Evolutionary conservation across 2,329 filamentous ascomycete genomes (phyloP).

Genomic region (Xylariomycetidae sp.): DNA sequence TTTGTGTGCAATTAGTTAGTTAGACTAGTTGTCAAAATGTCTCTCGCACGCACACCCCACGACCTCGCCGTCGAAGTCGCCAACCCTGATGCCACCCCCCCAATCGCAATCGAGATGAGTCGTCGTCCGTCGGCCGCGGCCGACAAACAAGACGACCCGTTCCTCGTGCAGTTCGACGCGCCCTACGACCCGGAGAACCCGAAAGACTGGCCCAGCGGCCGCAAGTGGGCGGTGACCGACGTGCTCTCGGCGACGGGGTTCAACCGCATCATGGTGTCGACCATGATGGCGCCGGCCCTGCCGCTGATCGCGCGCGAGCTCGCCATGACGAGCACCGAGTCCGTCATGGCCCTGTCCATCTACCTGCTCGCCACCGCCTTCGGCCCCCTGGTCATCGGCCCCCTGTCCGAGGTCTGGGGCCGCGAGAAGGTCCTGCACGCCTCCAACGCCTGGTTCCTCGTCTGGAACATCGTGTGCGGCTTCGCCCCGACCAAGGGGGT

Average conservation of each 20-base stretch:
- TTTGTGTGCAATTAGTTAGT: no score
- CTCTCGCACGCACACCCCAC: no score
- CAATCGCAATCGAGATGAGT: no score
- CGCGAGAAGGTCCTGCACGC: constrained; percentile 35
- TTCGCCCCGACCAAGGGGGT: constrained; percentile 33
- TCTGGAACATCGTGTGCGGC: constrained; percentile 43
- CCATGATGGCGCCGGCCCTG: constrained; percentile 49
- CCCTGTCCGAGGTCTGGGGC: constrained; percentile 45
- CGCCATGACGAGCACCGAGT: constrained; percentile 41
- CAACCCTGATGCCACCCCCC: no score
- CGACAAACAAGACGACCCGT: constrained; percentile 8
- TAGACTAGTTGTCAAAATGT: no score
- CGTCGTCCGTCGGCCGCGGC: not conserved
- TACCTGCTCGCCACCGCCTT: constrained; percentile 37
- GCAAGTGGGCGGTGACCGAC: constrained; percentile 46
- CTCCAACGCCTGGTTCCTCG: constrained; percentile 44
- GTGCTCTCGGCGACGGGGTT: constrained; percentile 46
- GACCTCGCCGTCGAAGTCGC: no score
- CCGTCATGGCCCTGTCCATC: constrained; percentile 43
- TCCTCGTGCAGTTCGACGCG: constrained; percentile 10
- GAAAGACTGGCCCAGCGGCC: constrained; percentile 31
- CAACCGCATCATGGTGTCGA: constrained; percentile 46
- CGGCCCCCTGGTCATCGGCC: constrained; percentile 38
- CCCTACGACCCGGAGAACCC: constrained; percentile 29
- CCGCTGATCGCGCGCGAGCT: constrained; percentile 45